Conservation (phyloP, 2,329 filamentous ascomycete genomes). For the Cercospora sp. region DNA sequence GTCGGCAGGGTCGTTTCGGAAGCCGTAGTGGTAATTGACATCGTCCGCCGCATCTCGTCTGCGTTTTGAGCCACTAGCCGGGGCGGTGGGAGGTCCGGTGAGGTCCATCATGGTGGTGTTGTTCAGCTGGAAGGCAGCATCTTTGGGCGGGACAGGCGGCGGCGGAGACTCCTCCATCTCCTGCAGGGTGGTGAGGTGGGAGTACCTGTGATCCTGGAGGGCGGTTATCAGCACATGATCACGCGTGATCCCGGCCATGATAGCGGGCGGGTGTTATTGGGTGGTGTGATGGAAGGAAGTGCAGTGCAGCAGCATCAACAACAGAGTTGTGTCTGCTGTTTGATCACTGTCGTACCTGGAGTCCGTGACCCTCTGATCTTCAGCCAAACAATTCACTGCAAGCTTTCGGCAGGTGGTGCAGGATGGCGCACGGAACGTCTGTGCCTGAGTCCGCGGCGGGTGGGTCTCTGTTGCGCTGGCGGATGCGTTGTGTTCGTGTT, state of each 20-base stretch:
- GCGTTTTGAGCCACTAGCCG: constrained; percentile 35
- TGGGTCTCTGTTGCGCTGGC: not conserved
- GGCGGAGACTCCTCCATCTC: constrained; percentile 25
- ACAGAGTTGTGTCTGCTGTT: constrained; percentile 1
- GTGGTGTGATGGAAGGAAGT: not conserved
- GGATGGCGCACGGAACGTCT: constrained; percentile 4
- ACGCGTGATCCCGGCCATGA: constrained; percentile 5
- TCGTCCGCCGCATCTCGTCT: constrained; percentile 33
- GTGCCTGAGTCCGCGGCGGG: constrained; percentile 1
- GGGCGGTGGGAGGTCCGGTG: constrained; percentile 21
- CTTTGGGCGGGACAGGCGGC: constrained; percentile 38
- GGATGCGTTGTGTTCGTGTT: not conserved
- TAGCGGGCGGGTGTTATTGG: not conserved
- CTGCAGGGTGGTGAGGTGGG: constrained; percentile 14
- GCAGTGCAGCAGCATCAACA: not conserved
- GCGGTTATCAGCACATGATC: constrained; percentile 13
- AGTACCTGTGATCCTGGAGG: constrained; percentile 16
- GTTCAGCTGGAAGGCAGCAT: constrained; percentile 25
- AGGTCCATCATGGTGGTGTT: constrained; percentile 25
- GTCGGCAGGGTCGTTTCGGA: constrained; percentile 23
- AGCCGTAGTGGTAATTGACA: constrained; percentile 22
- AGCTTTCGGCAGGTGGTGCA: constrained; percentile 6
- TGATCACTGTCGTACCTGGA: not conserved
- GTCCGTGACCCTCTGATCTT: not conserved
- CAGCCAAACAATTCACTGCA: constrained; percentile 1